These are phyloP conservation scores for Fraxinus velutina DNA, from an alignment of 305 asterid genomes.

Conservation along the genomic window DNA sequence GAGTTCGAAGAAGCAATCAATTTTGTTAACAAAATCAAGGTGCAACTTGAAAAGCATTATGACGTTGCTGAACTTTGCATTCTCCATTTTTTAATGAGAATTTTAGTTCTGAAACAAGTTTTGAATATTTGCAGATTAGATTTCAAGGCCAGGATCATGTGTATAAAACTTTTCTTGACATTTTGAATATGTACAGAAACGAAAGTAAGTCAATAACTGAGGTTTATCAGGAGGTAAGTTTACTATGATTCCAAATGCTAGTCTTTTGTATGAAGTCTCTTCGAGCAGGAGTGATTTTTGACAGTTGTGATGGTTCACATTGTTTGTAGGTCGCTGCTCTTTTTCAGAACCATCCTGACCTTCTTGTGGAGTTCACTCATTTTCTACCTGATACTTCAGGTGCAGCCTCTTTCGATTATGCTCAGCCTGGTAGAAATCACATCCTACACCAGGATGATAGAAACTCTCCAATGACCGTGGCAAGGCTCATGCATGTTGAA, in stretches of 20 bases:
- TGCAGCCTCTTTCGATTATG: conserved; percentile 44
- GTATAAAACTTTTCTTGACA: conserved; percentile 83
- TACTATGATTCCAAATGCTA: conserved; percentile 14
- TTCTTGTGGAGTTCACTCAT: conserved; percentile 89
- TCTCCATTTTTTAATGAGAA: conserved; percentile 7
- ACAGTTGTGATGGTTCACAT: conserved; percentile 18
- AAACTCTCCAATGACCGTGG: conserved; percentile 49
- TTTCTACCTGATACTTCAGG: conserved; percentile 81
- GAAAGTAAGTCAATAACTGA: conserved; percentile 70
- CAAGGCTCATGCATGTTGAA: conserved; percentile 45
- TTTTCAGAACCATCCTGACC: conserved; percentile 74
- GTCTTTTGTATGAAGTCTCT: not conserved
- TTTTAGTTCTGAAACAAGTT: conserved; percentile 24
- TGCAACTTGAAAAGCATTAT: conserved; percentile 34
- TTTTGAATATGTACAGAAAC: conserved; percentile 79
- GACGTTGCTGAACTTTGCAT: conserved; percentile 17
- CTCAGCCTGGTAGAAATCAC: conserved; percentile 51
- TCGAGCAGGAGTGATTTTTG: conserved; percentile 7
- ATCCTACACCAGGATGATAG: conserved; percentile 48
- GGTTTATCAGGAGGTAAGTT: conserved; percentile 78
- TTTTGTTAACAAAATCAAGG: conserved; percentile 92
- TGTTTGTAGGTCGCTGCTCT: conserved; percentile 80
- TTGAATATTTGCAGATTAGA: conserved; percentile 61
- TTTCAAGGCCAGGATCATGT: conserved; percentile 82
- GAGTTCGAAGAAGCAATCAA: conserved; percentile 81